Base-by-base conservation (phyloP, 73 alveolate species). In the Paramecium sonneborni region DNA sequence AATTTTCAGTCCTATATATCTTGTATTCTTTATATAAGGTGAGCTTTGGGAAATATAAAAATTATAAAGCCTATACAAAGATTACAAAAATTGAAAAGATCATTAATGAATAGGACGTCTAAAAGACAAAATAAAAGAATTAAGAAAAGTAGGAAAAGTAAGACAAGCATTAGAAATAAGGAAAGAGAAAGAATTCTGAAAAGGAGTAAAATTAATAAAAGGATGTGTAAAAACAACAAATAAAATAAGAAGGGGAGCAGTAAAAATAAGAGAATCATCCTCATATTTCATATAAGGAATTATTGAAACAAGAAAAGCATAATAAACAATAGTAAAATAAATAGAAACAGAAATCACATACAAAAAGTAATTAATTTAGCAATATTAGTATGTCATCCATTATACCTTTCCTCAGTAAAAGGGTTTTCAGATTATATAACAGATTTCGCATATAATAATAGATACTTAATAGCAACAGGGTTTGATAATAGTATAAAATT, bases 361-460 rank as follows among this genome's bases (percentile, higher is more conserved):
- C n/a, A 11, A 41, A 41, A 41, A 41, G 57, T 41, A 41, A 8
- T n/a, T n/a, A n/a, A n/a, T n/a, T n/a, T n/a, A n/a, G n/a, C n/a
- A n/a, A n/a, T n/a, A n/a, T n/a, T n/a, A n/a, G n/a, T n/a, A n/a
- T n/a, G n/a, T 74, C 87, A 74, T 79, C 90, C 90, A 41, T 24
- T 46, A 12, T 79, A 11, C 9, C 24, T 43, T n/a, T 79, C 90
- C 0, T 38, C 76, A 18, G 90, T 44, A 9, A 79, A 79, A 43
- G 90, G 90, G 12, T 79, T 79, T 7, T 21, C 76, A 14, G 90
- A 79, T 39, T 39, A 24, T 20, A 79, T 79, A 0, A 41, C 90
- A 6, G 90, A 46, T 43, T 43, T 79, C 26, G 69, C 90, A 11
- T 79, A 30, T 26, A 79, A 79, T 34, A 79, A 79, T 24, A 38